phyloP scores from a whole-genome alignment of 495 filamentous ascomycete genomes.

The Tuber calosporum region DNA sequence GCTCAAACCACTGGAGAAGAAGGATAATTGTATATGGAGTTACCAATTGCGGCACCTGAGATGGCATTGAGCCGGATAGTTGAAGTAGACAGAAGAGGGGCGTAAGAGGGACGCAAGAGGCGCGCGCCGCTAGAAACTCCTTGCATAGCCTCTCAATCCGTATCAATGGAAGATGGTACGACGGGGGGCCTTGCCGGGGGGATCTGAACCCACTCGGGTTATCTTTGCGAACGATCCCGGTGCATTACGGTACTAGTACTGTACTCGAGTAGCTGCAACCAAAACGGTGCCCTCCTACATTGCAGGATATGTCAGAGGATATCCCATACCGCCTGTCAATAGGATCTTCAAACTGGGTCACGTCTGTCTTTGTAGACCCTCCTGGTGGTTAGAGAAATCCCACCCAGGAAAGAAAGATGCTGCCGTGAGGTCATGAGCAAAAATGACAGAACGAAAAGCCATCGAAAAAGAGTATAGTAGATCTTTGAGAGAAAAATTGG shows the following conservation, averaged over 20 bases:
- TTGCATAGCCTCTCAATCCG: no score
- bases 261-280: not conserved
- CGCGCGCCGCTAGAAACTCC: no score
- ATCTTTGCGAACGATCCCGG: not conserved
- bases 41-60: no score
- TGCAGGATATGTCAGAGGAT: not conserved
- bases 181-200: no score
- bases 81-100: no score
- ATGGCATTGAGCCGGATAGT: no score
- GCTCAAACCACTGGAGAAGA: no score
- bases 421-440: not conserved
- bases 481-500: not conserved
- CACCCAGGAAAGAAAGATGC: not conserved
- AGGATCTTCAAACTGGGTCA: not conserved
- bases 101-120: no score
- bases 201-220: no score
- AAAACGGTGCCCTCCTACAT: not conserved
- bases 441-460: not conserved
- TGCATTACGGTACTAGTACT: not conserved
- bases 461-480: not conserved
- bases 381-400: not conserved
- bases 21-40: no score
- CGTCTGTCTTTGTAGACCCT: not conserved
- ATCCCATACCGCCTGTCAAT: not conserved
- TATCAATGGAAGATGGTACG: no score